These are phyloP conservation scores for Funneliformis caledonium DNA, from an alignment of 371 early-diverging fungal genomes.

Conservation along the genomic window DNA sequence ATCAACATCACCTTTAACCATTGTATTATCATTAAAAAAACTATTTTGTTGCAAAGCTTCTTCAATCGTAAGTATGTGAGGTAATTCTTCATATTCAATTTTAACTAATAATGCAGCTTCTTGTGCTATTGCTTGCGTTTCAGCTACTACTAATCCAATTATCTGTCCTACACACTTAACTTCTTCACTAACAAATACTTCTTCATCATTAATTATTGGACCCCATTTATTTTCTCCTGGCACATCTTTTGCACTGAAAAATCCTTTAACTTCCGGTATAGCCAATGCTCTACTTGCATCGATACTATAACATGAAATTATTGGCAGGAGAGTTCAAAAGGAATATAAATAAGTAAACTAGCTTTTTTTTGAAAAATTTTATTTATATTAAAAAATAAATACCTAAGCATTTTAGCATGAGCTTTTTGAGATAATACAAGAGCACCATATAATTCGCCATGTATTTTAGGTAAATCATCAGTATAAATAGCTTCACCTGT, in stretches of 20 bases:
- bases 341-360: neutral
- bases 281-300: conserved; percentile 64
- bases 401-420: conserved; percentile 63
- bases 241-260: conserved; percentile 66
- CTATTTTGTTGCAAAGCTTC: conserved; percentile 69
- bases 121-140: conserved; percentile 60
- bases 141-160: conserved; percentile 75
- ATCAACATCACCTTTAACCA: conserved; percentile 61
- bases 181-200: conserved; percentile 66
- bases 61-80: conserved; percentile 67
- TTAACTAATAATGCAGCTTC: conserved; percentile 67
- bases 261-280: conserved; percentile 64
- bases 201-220: conserved; percentile 64
- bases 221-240: conserved; percentile 64
- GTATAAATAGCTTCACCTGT: conserved; percentile 81
- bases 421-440: conserved; percentile 65
- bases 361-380: neutral
- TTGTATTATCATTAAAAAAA: conserved; percentile 56
- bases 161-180: conserved; percentile 67
- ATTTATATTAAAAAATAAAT: neutral
- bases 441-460: conserved; percentile 66
- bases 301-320: conserved; percentile 43
- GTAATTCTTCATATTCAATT: conserved; percentile 67
- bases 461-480: conserved; percentile 73
- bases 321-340: neutral